Evolutionary conservation across 2,329 filamentous ascomycete genomes (phyloP).

Genomic region (Magnaporthiopsis incrustans): DNA sequence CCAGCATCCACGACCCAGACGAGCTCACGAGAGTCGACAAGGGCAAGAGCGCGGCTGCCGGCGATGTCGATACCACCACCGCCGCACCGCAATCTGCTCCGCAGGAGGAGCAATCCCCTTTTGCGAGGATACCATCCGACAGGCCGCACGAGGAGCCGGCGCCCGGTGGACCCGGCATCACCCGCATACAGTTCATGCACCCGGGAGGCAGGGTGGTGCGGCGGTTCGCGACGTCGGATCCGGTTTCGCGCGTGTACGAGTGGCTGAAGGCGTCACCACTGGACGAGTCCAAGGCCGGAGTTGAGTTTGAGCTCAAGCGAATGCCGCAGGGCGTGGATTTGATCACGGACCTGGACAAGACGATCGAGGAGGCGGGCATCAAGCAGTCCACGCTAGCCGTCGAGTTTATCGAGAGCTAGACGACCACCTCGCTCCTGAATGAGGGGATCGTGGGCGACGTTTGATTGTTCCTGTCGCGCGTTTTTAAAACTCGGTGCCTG

Average conservation of each 20-base stretch:
- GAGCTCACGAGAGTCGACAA: slow-evolving; percentile 59
- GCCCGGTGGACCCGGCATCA: slow-evolving; percentile 61
- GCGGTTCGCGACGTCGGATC: slow-evolving; percentile 69
- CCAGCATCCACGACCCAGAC: slow-evolving; percentile 73
- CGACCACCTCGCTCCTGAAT: neutral
- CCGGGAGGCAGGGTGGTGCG: slow-evolving; percentile 78
- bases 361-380: slow-evolving; percentile 72
- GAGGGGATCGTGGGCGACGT: too few relatives aligned
- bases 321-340: slow-evolving; percentile 75
- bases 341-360: slow-evolving; percentile 64
- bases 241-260: slow-evolving; percentile 80
- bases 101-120: slow-evolving; percentile 36
- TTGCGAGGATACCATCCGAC: slow-evolving; percentile 62
- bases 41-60: slow-evolving; percentile 42
- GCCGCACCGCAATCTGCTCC: slow-evolving; percentile 15
- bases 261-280: slow-evolving; percentile 89
- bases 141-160: slow-evolving; percentile 73
- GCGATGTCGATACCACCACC: slow-evolving; percentile 16
- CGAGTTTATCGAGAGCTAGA: slow-evolving; percentile 55
- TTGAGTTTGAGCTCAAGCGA: slow-evolving; percentile 79
- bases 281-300: slow-evolving; percentile 67
- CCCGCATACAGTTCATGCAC: slow-evolving; percentile 87
- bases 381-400: slow-evolving; percentile 96
- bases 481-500: too few relatives aligned
- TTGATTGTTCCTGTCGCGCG: too few relatives aligned